A percentile compares a stretch with the other conserved stretches of the same genome.
These are phyloP conservation scores for Nadsonia starkeyi-henricii DNA, from an alignment of 1,139 yeast genomes.

Conservation along the genomic window DNA sequence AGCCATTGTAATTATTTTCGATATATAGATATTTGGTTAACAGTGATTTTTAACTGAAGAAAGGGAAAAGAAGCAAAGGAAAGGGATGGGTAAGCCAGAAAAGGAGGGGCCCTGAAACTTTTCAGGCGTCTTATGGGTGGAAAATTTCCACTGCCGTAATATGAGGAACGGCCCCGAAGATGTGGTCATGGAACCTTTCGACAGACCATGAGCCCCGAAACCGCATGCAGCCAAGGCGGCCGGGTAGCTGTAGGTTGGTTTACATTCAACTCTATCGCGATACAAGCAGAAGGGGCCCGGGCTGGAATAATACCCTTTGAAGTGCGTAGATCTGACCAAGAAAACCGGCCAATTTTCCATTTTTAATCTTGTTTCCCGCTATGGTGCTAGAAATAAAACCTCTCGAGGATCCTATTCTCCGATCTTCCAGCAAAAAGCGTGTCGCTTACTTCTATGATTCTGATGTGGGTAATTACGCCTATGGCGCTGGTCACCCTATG, in stretches of 20 bases:
- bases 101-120: background rate
- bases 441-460: slow-evolving; percentile 18
- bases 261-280: no score
- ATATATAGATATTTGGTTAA: background rate
- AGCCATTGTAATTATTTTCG: background rate
- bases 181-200: background rate
- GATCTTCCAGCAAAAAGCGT: background rate
- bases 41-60: background rate
- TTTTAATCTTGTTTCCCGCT: no score
- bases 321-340: no score
- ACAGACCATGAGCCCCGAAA: background rate
- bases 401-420: background rate
- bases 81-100: background rate
- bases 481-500: slow-evolving; percentile 98
- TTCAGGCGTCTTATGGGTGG: background rate
- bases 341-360: no score
- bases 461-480: slow-evolving; percentile 94
- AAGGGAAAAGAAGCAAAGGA: background rate
- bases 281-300: no score
- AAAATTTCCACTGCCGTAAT: background rate
- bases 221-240: background rate
- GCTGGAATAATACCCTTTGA: no score
- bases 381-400: background rate
- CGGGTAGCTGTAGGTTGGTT: background rate
- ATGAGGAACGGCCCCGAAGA: background rate